Conservation (phyloP, 306 rosid species). For the Acacia confusa region DNA sequence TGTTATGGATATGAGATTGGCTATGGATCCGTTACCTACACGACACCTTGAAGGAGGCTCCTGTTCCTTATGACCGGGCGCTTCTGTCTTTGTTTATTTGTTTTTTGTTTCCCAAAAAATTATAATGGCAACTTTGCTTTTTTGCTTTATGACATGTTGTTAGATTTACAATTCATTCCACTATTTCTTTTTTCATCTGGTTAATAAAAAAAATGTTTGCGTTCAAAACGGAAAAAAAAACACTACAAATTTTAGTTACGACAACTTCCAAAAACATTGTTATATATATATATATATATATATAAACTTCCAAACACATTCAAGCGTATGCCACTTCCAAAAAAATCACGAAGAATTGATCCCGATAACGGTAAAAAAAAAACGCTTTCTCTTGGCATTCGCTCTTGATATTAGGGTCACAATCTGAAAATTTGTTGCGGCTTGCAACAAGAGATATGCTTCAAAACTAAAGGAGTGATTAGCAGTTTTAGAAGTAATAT, state of each 20-base stretch:
- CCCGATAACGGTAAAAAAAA: too few species aligned
- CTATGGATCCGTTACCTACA: slow-evolving; percentile 10
- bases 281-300: too few species aligned
- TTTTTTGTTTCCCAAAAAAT: too few species aligned
- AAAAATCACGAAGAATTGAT: too few species aligned
- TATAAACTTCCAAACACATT: background rate
- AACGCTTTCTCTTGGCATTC: background rate
- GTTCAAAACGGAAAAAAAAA: background rate
- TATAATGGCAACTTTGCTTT: too few species aligned
- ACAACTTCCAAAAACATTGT: background rate
- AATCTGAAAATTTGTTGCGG: background rate
- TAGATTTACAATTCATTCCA: too few species aligned
- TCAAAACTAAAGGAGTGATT: background rate
- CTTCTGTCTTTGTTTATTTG: background rate
- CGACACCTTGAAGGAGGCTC: background rate
- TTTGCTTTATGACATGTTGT: too few species aligned
- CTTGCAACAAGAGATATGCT: background rate
- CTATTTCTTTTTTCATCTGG: background rate
- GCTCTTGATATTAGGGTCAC: background rate
- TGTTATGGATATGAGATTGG: too few species aligned
- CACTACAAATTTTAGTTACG: background rate
- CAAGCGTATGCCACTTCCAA: background rate
- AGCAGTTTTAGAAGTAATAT: background rate
- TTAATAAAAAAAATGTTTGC: background rate
- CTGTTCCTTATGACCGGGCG: background rate